Evolutionary conservation across 2,329 filamentous ascomycete species (phyloP).

Genomic region (Mycosphaerella sp.): DNA sequence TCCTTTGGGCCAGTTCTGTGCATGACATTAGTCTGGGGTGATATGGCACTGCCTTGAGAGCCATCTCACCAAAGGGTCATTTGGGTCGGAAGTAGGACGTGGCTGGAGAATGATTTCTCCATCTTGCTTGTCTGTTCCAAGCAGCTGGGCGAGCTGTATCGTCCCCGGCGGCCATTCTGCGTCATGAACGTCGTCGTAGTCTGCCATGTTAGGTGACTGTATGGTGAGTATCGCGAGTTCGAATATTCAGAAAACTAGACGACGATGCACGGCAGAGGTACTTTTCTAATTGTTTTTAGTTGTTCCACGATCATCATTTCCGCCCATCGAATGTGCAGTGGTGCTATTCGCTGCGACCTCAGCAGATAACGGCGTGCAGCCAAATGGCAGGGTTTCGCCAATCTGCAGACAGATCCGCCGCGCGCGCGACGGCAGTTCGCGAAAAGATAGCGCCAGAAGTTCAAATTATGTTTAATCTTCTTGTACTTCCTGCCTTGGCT

Average conservation of each 20-base stretch:
- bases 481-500: background rate
- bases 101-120: slow-evolving; percentile 35
- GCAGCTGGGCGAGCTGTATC: slow-evolving; percentile 23
- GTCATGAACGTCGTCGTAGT: slow-evolving; percentile 25
- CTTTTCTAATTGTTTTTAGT: background rate
- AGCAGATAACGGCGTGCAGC: background rate
- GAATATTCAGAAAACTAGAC: background rate
- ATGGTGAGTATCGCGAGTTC: background rate
- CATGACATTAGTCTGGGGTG: background rate
- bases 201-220: background rate
- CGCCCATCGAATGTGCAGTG: background rate
- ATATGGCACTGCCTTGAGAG: background rate
- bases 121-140: slow-evolving; percentile 18
- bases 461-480: background rate
- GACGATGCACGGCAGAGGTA: background rate
- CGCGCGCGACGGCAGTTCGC: background rate
- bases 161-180: slow-evolving; percentile 29
- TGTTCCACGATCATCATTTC: background rate
- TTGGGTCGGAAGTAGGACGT: slow-evolving; percentile 36
- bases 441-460: background rate
- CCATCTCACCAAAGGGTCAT: slow-evolving; percentile 34
- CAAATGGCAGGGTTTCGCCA: background rate
- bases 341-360: background rate
- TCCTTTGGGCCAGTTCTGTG: slow-evolving; percentile 41
- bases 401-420: background rate